A percentile compares a stretch with the other conserved stretches of the same genome.
phyloP scores from a whole-genome alignment of 805 yeast species.

The Vanderwaltozyma verrucispora region DNA sequence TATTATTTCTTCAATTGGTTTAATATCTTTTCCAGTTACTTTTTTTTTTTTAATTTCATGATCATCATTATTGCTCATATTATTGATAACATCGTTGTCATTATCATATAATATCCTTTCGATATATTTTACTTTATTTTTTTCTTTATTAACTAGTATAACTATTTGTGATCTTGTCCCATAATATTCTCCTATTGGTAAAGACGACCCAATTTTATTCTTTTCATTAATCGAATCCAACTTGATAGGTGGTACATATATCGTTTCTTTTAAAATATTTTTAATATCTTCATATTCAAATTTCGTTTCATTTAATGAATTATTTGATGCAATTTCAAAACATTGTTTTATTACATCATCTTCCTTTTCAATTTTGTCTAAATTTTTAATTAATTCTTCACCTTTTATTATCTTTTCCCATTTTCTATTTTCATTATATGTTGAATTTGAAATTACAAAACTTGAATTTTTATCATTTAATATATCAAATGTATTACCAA shows the following conservation, averaged over 20 bases:
- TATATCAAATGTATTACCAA: conserved; percentile 23
- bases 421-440: conserved; percentile 32
- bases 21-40: neutral
- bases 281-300: conserved; percentile 16
- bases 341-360: conserved; percentile 35
- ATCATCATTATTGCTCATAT: neutral
- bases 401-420: conserved; percentile 71
- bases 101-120: conserved; percentile 52
- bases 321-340: conserved; percentile 45
- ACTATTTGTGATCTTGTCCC: conserved; percentile 88
- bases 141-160: conserved; percentile 42
- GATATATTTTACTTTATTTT: conserved; percentile 42
- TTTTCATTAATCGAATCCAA: conserved; percentile 24
- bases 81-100: conserved; percentile 26
- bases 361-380: conserved; percentile 17
- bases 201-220: conserved; percentile 23
- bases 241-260: conserved; percentile 62
- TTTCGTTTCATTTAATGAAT: conserved; percentile 28
- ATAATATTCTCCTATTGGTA: conserved; percentile 46
- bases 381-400: conserved; percentile 31
- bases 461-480: conserved; percentile 15
- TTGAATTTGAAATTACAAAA: conserved; percentile 26
- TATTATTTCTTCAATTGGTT: conserved; percentile 12
- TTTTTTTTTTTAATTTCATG: no score
- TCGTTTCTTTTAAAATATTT: conserved; percentile 42